These are phyloP conservation scores for Macrocystidia cucumis DNA, from an alignment of 1,284 basidiomycete species.

Conservation along the genomic window DNA sequence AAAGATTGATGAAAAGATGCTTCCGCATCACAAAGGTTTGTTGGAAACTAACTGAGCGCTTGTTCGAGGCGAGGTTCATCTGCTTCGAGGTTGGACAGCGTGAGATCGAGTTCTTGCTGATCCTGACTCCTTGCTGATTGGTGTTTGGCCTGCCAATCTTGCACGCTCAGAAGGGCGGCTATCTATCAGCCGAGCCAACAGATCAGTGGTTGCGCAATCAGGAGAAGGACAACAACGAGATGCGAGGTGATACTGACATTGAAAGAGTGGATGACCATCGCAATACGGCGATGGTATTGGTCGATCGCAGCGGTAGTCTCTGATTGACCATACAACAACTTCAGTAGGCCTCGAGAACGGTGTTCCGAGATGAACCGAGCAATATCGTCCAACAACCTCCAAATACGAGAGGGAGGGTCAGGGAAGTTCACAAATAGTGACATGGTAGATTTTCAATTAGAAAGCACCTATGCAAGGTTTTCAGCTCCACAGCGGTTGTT, in stretches of 20 bases:
- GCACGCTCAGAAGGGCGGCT: conserved; percentile 9
- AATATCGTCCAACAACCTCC: conserved; percentile 8
- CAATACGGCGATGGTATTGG: conserved; percentile 8
- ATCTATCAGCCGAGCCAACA: conserved; percentile 5
- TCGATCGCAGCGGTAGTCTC: conserved; percentile 7
- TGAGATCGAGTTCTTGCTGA: conserved; percentile 7
- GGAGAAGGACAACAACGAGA: too few species aligned
- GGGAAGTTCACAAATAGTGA: too few species aligned
- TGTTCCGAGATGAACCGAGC: conserved; percentile 1
- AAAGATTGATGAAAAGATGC: not conserved
- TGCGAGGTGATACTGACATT: conserved; percentile 8
- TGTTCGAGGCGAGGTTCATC: conserved; percentile 10
- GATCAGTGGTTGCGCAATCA: too few species aligned
- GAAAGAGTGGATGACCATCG: conserved; percentile 7
- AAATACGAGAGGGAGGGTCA: too few species aligned
- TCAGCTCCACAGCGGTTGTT: not conserved
- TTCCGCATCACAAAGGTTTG: not conserved
- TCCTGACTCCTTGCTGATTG: conserved; percentile 10
- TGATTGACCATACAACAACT: conserved; percentile 6
- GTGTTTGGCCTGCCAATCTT: conserved; percentile 10
- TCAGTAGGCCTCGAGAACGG: conserved; percentile 3
- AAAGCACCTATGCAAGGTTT: not conserved
- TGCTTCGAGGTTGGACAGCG: conserved; percentile 7
- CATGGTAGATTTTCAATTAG: too few species aligned
- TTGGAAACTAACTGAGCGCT: conserved; percentile 6